phyloP scores from a whole-genome alignment of 1,139 yeast species.

The Meyerozyma smithsonii region DNA sequence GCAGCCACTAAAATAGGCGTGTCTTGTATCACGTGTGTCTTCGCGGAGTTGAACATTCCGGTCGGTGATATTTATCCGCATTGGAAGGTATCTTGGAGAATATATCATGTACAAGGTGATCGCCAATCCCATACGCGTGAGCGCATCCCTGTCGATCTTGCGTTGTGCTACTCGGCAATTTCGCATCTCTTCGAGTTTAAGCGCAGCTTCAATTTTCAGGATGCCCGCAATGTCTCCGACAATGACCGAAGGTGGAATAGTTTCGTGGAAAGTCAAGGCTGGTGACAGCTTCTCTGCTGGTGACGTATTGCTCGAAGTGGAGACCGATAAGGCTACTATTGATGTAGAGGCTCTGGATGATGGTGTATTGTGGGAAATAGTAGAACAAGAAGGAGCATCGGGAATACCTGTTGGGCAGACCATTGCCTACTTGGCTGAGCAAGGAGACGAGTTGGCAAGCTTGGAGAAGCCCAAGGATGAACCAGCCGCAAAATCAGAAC shows the following conservation, averaged over 20 bases:
- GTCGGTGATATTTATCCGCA: slow-evolving; percentile 1
- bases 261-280: slow-evolving; percentile 84
- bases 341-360: slow-evolving; percentile 94
- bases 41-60: slow-evolving; percentile 1
- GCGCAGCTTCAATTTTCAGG: slow-evolving; percentile 57
- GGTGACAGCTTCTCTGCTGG: slow-evolving; percentile 81
- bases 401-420: slow-evolving; percentile 84
- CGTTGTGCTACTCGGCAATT: background rate
- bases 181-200: slow-evolving; percentile 10
- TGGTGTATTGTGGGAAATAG: slow-evolving; percentile 78
- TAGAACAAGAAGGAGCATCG: slow-evolving; percentile 65
- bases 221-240: slow-evolving; percentile 99
- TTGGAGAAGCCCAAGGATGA: slow-evolving; percentile 53
- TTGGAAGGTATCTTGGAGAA: background rate
- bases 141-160: background rate
- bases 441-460: slow-evolving; percentile 70
- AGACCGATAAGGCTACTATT: slow-evolving; percentile 90
- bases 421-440: slow-evolving; percentile 85
- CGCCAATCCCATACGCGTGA: background rate
- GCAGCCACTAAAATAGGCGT: background rate
- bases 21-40: background rate
- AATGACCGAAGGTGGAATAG: slow-evolving; percentile 96
- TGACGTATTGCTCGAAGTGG: slow-evolving; percentile 82
- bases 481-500: slow-evolving; percentile 13
- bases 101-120: background rate